Conservation (phyloP, 805 yeast genomes). For the Nematodospora valgi region DNA sequence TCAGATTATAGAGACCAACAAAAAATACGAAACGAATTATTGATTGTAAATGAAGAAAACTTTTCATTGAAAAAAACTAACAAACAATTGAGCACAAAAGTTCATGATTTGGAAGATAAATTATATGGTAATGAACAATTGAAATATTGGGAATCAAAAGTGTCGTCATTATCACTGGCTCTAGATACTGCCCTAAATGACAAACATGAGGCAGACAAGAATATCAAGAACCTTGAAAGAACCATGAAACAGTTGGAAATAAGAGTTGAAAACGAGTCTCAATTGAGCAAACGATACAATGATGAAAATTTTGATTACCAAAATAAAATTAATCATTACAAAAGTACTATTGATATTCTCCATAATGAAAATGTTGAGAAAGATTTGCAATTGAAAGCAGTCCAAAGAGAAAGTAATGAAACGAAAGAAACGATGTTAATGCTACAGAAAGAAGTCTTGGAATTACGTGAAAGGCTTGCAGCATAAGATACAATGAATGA, state of each 20-base stretch:
- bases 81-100: constrained; percentile 44
- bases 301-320: constrained; percentile 59
- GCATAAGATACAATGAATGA: too few species aligned
- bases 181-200: constrained; percentile 45
- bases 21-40: constrained; percentile 44
- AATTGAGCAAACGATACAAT: constrained; percentile 49
- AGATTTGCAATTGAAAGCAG: constrained; percentile 42
- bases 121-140: constrained; percentile 50
- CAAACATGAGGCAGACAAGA: constrained; percentile 52
- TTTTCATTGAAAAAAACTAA: constrained; percentile 58
- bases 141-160: constrained; percentile 58
- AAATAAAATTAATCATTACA: constrained; percentile 42
- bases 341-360: constrained; percentile 36
- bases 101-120: constrained; percentile 45
- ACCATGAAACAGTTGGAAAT: constrained; percentile 51
- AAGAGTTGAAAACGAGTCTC: constrained; percentile 48
- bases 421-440: constrained; percentile 50
- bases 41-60: constrained; percentile 64
- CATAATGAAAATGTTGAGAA: constrained; percentile 38
- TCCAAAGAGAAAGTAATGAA: constrained; percentile 55
- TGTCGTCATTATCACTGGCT: constrained; percentile 49
- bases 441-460: constrained; percentile 55
- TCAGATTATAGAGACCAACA: constrained; percentile 34
- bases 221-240: constrained; percentile 48
- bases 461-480: constrained; percentile 41